These are phyloP conservation scores for Apiosordaria backusii DNA, from an alignment of 495 filamentous ascomycete genomes.

Conservation along the genomic window DNA sequence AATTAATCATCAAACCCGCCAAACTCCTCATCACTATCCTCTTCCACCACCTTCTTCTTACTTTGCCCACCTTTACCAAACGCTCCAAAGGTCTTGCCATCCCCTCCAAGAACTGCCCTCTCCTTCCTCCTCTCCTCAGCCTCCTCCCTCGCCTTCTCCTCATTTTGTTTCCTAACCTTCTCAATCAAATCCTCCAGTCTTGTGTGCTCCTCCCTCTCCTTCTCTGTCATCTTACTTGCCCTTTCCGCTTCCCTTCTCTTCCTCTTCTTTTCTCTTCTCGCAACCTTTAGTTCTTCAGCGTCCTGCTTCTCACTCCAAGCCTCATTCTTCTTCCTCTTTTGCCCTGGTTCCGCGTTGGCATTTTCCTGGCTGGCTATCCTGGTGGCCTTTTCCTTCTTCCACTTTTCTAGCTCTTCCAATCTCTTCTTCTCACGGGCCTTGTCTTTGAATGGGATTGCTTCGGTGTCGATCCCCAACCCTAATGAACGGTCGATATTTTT, in stretches of 20 bases:
- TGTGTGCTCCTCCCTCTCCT: conserved; percentile 63
- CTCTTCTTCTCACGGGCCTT: conserved; percentile 71
- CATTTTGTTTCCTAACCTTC: conserved; percentile 57
- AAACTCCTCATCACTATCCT: conserved; percentile 42
- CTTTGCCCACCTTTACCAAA: neutral
- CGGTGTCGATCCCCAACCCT: conserved; percentile 79
- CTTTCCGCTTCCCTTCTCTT: conserved; percentile 66
- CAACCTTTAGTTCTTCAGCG: conserved; percentile 59
- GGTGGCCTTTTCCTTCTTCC: conserved; percentile 28
- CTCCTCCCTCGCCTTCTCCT: conserved; percentile 46
- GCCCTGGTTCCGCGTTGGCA: conserved; percentile 36
- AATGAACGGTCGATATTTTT: conserved; percentile 67
- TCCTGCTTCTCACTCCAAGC: conserved; percentile 87
- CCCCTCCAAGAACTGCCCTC: conserved; percentile 33
- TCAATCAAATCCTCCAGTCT: conserved; percentile 72
- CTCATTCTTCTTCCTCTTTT: conserved; percentile 53
- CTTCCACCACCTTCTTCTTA: conserved; percentile 36
- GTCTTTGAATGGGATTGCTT: conserved; percentile 67
- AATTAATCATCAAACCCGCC: conserved; percentile 40
- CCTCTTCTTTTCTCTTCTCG: conserved; percentile 70
- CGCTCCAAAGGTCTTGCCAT: conserved; percentile 43
- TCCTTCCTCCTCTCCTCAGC: neutral
- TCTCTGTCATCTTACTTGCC: conserved; percentile 65
- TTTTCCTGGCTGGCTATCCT: conserved; percentile 45
- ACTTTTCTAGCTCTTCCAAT: conserved; percentile 41